These are phyloP conservation scores for Microdochium paspali DNA, from an alignment of 2,329 filamentous ascomycete species.

Conservation along the genomic window DNA sequence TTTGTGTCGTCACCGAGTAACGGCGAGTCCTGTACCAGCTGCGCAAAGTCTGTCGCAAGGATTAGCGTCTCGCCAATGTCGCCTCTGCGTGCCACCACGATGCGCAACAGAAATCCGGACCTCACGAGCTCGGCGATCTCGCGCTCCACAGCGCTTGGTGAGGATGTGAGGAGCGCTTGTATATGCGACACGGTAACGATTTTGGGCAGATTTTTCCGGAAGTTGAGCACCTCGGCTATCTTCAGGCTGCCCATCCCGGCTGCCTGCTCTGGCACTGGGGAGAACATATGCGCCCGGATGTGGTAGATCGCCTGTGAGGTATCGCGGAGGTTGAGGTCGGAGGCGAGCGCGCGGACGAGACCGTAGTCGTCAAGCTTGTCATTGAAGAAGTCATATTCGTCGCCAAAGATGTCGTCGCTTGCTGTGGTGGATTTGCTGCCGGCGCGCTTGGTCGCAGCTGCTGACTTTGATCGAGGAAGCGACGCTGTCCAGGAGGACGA, in stretches of 20 bases:
- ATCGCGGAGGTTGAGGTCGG: constrained; percentile 48
- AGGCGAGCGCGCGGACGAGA: constrained; percentile 41
- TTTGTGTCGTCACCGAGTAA: constrained; percentile 31
- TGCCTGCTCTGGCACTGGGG: constrained; percentile 44
- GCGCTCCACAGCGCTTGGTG: constrained; percentile 56
- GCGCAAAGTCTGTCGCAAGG: constrained; percentile 44
- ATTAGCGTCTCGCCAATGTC: constrained; percentile 57
- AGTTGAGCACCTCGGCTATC: constrained; percentile 54
- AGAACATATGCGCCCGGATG: constrained; percentile 54
- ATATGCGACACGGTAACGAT: constrained; percentile 59
- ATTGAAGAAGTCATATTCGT: constrained; percentile 24
- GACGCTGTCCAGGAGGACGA: constrained; percentile 14
- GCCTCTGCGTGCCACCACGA: constrained; percentile 53
- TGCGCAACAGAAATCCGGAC: constrained; percentile 47
- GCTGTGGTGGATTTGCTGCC: constrained; percentile 2
- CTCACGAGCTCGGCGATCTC: constrained; percentile 53
- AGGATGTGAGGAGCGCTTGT: constrained; percentile 46
- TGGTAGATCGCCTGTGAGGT: constrained; percentile 57
- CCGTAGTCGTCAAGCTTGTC: constrained; percentile 52
- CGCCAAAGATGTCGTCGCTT: constrained; percentile 14
- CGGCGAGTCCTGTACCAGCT: constrained; percentile 26
- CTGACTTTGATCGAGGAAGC: constrained; percentile 14
- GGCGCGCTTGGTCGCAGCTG: constrained; percentile 2
- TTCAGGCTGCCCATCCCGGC: constrained; percentile 55
- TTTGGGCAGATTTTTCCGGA: constrained; percentile 48